A percentile compares a stretch with the other conserved stretches of the same genome.
Evolutionary conservation across 768 basidiomycete genomes (phyloP).

Genomic region (Leccinum sublutescens): DNA sequence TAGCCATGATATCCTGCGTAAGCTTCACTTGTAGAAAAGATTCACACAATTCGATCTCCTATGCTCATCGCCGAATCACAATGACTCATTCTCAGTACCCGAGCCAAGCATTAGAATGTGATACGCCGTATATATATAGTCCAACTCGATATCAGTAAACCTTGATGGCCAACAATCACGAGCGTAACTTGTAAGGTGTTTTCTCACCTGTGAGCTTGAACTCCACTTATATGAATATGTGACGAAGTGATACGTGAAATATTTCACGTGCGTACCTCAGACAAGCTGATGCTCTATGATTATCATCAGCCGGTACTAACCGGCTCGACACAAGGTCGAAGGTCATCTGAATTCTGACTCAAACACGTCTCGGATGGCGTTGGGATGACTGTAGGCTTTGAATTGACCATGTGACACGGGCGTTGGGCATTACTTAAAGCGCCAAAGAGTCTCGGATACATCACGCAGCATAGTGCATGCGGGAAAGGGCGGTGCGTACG

Average conservation of each 20-base stretch:
- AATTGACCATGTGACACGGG: background rate
- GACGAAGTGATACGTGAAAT: background rate
- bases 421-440: background rate
- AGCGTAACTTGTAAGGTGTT: background rate
- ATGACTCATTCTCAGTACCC: background rate
- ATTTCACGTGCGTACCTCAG: background rate
- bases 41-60: no score
- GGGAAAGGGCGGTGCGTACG: slow-evolving; percentile 3
- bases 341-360: background rate
- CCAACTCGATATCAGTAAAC: background rate
- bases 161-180: background rate
- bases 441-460: no score
- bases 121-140: background rate
- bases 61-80: background rate
- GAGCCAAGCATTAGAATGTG: background rate
- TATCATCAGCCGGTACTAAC: background rate
- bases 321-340: background rate
- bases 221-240: background rate
- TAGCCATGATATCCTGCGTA: background rate
- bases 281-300: background rate
- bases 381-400: background rate
- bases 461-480: background rate
- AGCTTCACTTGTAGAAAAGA: background rate
- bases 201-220: background rate
- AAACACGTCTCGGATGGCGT: background rate